Conservation (phyloP, 495 filamentous ascomycete genomes). For the Pseudevernia furfuracea region DNA sequence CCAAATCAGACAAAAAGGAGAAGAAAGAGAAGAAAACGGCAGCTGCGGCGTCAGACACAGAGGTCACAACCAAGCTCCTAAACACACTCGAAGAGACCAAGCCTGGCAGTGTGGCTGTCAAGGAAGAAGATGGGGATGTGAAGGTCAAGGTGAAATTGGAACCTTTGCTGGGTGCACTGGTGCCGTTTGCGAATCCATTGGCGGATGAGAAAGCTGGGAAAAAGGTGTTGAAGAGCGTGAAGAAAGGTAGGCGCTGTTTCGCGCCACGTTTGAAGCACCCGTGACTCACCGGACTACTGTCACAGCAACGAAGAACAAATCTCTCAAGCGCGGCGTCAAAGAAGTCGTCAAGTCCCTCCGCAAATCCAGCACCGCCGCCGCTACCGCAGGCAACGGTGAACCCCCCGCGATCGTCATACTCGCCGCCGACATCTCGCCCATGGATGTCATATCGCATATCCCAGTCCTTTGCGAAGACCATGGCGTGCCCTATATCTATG, state of each 20-base stretch:
- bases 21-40: constrained; percentile 33
- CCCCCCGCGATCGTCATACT: constrained; percentile 76
- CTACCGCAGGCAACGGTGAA: constrained; percentile 34
- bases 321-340: constrained; percentile 94
- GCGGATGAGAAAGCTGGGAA: constrained; percentile 85
- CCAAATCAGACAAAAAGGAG: constrained; percentile 42
- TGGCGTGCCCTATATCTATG: constrained; percentile 87
- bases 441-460: constrained; percentile 74
- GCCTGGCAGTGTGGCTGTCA: constrained; percentile 48
- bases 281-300: not conserved
- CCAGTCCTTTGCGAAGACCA: constrained; percentile 97
- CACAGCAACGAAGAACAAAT: constrained; percentile 60
- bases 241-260: constrained; percentile 63
- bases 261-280: not conserved
- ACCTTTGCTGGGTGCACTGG: constrained; percentile 58
- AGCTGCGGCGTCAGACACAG: constrained; percentile 48
- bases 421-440: constrained; percentile 88
- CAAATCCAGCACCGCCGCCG: constrained; percentile 58
- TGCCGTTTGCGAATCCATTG: constrained; percentile 89
- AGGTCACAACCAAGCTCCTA: constrained; percentile 38
- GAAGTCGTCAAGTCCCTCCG: constrained; percentile 96
- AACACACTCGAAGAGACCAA: constrained; percentile 32
- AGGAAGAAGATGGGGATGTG: constrained; percentile 45
- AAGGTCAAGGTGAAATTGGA: constrained; percentile 39
- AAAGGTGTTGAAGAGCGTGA: constrained; percentile 87